Evolutionary conservation across 805 yeast species (phyloP).

Genomic region (Wickerhamomyces rabaulensis): DNA sequence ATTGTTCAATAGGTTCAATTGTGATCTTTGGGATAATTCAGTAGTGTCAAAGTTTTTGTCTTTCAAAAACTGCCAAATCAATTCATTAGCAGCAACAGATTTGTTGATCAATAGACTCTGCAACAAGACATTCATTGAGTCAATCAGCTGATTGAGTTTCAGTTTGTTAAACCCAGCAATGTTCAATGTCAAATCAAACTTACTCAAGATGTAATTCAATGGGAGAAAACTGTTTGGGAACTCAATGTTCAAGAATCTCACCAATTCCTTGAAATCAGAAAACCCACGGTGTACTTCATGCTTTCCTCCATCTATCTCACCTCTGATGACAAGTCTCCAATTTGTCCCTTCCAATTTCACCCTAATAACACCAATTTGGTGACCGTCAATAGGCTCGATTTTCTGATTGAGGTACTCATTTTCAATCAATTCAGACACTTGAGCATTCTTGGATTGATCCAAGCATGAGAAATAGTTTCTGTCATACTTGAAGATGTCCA

Average conservation of each 20-base stretch:
- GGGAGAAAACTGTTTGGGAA: conserved; percentile 31
- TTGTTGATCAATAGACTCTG: conserved; percentile 36
- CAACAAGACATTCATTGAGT: conserved; percentile 44
- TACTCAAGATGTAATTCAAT: conserved; percentile 17
- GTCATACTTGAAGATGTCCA: conserved; percentile 35
- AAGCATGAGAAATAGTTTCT: conserved; percentile 30
- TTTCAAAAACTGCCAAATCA: conserved; percentile 39
- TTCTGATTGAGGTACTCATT: conserved; percentile 15
- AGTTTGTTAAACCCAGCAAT: conserved; percentile 35
- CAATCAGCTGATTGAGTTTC: conserved; percentile 42
- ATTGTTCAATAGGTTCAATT: conserved; percentile 18
- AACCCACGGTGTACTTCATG: conserved; percentile 24
- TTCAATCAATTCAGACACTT: conserved; percentile 33
- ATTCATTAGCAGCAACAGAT: conserved; percentile 29
- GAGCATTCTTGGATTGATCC: conserved; percentile 39
- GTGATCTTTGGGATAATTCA: conserved; percentile 31
- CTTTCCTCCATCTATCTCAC: conserved; percentile 7
- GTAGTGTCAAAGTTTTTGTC: conserved; percentile 26
- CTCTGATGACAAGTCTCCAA: conserved; percentile 27
- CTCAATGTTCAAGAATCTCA: conserved; percentile 32
- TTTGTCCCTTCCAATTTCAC: conserved; percentile 27
- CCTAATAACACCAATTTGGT: conserved; percentile 29
- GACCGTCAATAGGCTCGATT: conserved; percentile 18
- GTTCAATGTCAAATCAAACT: conserved; percentile 16
- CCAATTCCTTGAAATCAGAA: conserved; percentile 27